These are phyloP conservation scores for Sugiyamaella boreocaroliniensis DNA, from an alignment of 805 yeast genomes.

Conservation along the genomic window DNA sequence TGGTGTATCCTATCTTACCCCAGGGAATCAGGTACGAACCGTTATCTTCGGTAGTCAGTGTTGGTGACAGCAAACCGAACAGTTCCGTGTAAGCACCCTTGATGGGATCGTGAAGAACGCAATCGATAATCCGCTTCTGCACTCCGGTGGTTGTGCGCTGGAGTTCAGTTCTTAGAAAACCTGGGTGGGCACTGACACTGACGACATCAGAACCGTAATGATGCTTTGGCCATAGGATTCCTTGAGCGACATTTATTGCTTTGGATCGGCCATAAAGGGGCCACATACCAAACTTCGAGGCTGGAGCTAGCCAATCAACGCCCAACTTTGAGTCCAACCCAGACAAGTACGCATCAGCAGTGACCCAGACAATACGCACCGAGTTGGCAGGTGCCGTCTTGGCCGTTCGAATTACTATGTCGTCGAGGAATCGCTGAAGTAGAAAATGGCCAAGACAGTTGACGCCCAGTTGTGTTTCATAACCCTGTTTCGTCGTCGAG, in stretches of 20 bases:
- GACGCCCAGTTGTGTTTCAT: slow-evolving; percentile 42
- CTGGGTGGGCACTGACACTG: slow-evolving; percentile 39
- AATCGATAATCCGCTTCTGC: neutral
- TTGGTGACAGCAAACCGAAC: slow-evolving; percentile 33
- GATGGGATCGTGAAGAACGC: slow-evolving; percentile 19
- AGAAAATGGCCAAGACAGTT: slow-evolving; percentile 44
- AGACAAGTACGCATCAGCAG: slow-evolving; percentile 36
- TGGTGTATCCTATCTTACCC: slow-evolving; percentile 36
- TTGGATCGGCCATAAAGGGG: slow-evolving; percentile 39
- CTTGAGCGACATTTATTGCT: slow-evolving; percentile 36
- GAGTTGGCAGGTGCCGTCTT: slow-evolving; percentile 25
- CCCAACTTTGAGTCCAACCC: slow-evolving; percentile 30
- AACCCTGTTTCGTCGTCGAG: slow-evolving; percentile 37
- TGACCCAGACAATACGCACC: slow-evolving; percentile 28
- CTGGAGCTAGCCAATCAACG: slow-evolving; percentile 32
- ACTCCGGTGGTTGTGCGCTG: slow-evolving; percentile 24
- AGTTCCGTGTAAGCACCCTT: slow-evolving; percentile 41
- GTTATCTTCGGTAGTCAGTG: slow-evolving; percentile 30
- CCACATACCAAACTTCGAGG: slow-evolving; percentile 12
- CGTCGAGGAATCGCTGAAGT: slow-evolving; percentile 36
- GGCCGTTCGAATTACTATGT: slow-evolving; percentile 33
- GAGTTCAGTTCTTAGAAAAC: slow-evolving; percentile 33
- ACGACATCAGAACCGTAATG: slow-evolving; percentile 31
- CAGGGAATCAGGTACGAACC: slow-evolving; percentile 39
- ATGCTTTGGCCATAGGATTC: slow-evolving; percentile 31